phyloP scores from a whole-genome alignment of 2,329 filamentous ascomycete species.

The Nothomitra cinnamomea region DNA sequence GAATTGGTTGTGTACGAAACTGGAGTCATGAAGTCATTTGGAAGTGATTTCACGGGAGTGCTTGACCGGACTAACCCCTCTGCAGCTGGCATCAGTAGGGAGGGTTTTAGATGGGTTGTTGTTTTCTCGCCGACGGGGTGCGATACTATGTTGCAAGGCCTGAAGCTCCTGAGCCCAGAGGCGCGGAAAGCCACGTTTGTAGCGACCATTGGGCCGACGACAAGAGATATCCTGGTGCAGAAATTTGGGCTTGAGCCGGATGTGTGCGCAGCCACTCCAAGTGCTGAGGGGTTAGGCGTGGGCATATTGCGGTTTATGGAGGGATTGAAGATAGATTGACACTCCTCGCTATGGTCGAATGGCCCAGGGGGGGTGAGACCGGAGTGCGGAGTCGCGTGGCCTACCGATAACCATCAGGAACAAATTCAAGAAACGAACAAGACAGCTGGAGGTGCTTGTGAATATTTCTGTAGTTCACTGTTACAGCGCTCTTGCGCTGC shows the following conservation, averaged over 20 bases:
- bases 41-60: slow-evolving; percentile 39
- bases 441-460: neutral
- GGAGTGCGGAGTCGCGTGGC: too few relatives aligned
- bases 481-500: neutral
- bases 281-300: slow-evolving; percentile 57
- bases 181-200: slow-evolving; percentile 40
- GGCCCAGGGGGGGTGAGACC: too few relatives aligned
- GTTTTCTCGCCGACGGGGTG: slow-evolving; percentile 50
- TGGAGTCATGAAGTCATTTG: slow-evolving; percentile 63
- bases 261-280: slow-evolving; percentile 69
- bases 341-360: neutral
- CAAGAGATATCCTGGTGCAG: slow-evolving; percentile 51
- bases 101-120: slow-evolving; percentile 48
- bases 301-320: slow-evolving; percentile 33
- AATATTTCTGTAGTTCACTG: neutral
- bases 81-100: slow-evolving; percentile 8
- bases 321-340: neutral
- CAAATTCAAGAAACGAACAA: neutral
- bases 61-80: slow-evolving; percentile 28
- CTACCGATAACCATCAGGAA: too few relatives aligned
- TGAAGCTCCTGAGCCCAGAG: slow-evolving; percentile 28
- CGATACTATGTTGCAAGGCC: slow-evolving; percentile 38
- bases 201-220: slow-evolving; percentile 88
- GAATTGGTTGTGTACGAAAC: slow-evolving; percentile 82
- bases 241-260: slow-evolving; percentile 53